Conservation (phyloP, 371 early-diverging fungal species). For the Mucor saturninus region DNA sequence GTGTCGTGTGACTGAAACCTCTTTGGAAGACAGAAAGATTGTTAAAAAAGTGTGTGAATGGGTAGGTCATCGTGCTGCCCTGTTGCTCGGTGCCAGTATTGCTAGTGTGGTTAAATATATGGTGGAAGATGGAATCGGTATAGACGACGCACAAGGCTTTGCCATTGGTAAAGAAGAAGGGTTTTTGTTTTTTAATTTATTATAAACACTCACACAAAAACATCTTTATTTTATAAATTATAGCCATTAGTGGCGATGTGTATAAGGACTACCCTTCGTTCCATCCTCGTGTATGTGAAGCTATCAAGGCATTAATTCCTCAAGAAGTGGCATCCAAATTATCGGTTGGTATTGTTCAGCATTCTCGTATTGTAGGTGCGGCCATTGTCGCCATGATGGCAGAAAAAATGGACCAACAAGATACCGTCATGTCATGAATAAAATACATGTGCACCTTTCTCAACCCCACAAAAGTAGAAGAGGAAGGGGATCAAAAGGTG, state of each 20-base stretch:
- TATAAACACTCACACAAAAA: neutral
- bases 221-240: neutral
- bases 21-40: slow-evolving; percentile 45
- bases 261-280: slow-evolving; percentile 55
- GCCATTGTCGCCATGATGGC: slow-evolving; percentile 61
- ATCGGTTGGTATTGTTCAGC: slow-evolving; percentile 53
- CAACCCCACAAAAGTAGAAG: neutral
- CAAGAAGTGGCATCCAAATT: slow-evolving; percentile 44
- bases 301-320: slow-evolving; percentile 44
- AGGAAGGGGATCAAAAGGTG: too few species aligned
- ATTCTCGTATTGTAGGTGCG: slow-evolving; percentile 54
- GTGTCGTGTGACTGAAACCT: slow-evolving; percentile 41
- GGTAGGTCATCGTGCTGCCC: slow-evolving; percentile 49
- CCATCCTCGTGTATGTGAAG: slow-evolving; percentile 50
- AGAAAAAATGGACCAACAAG: slow-evolving; percentile 34
- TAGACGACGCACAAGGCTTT: slow-evolving; percentile 37
- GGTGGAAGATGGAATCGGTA: slow-evolving; percentile 38
- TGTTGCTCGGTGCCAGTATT: slow-evolving; percentile 44
- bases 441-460: neutral
- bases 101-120: slow-evolving; percentile 49
- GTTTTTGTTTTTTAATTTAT: neutral
- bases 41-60: slow-evolving; percentile 49
- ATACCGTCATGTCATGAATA: neutral
- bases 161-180: slow-evolving; percentile 37
- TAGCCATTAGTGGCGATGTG: slow-evolving; percentile 54